A percentile compares a stretch with the other conserved stretches of the same genome.
Evolutionary conservation across 2,329 filamentous ascomycete genomes (phyloP).

Genomic region (Phaeophleospora eucalypticola): DNA sequence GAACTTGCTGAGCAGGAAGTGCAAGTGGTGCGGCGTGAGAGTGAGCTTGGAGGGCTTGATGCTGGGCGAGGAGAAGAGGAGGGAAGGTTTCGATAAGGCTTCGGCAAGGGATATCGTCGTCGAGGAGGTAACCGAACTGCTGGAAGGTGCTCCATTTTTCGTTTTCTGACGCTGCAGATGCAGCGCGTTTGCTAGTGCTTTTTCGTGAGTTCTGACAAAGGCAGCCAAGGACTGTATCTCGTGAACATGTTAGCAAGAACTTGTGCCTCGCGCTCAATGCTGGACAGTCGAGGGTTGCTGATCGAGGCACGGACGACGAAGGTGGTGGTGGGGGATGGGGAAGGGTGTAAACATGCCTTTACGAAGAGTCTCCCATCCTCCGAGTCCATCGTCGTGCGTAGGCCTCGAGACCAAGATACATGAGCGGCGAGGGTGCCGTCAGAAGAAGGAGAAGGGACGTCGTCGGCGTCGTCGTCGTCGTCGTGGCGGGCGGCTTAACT

Average conservation of each 20-base stretch:
- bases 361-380: conserved; percentile 88
- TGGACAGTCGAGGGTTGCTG: no score
- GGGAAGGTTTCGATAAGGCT: conserved; percentile 78
- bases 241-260: no score
- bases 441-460: conserved; percentile 13
- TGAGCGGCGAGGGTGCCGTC: conserved; percentile 16
- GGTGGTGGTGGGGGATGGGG: neutral
- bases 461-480: conserved; percentile 14
- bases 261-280: no score
- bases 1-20: conserved; percentile 92
- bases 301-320: no score
- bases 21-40: conserved; percentile 91
- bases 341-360: conserved; percentile 57
- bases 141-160: conserved; percentile 54
- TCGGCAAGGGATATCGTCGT: conserved; percentile 71
- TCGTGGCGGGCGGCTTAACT: conserved; percentile 7
- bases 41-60: conserved; percentile 88
- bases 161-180: conserved; percentile 73
- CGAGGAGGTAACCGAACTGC: conserved; percentile 62
- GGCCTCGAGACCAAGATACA: conserved; percentile 14
- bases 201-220: conserved; percentile 96
- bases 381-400: conserved; percentile 61
- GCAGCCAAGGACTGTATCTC: conserved; percentile 80
- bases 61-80: conserved; percentile 78
- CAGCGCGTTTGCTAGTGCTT: conserved; percentile 90